These are phyloP conservation scores for Apophysomyces trapeziformis DNA, from an alignment of 371 early-diverging fungal genomes.

Conservation along the genomic window DNA sequence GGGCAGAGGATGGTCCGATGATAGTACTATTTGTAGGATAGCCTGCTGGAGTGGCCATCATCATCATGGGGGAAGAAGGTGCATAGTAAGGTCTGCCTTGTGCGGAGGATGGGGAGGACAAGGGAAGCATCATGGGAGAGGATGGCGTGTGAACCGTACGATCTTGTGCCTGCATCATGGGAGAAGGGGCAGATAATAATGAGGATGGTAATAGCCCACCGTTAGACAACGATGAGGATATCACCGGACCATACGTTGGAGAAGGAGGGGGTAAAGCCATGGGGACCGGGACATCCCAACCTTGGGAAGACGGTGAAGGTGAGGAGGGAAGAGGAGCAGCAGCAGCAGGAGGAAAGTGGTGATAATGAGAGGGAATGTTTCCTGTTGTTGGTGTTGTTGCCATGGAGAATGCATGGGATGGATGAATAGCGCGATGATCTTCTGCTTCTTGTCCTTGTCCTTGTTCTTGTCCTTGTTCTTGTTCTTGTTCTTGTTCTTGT, in stretches of 20 bases:
- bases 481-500: constrained; percentile 10
- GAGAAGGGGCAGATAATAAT: constrained; percentile 17
- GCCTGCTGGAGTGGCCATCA: neutral
- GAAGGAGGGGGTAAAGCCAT: constrained; percentile 13
- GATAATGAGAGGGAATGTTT: constrained; percentile 7
- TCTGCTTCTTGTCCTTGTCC: neutral
- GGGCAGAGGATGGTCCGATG: constrained; percentile 7
- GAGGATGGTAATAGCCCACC: neutral
- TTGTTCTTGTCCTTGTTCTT: constrained; percentile 3
- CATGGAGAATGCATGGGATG: neutral
- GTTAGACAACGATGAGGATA: neutral
- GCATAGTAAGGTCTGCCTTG: constrained; percentile 4
- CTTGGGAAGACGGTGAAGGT: neutral
- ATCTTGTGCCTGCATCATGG: constrained; percentile 19
- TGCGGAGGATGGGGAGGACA: neutral
- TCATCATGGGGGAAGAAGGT: constrained; percentile 17
- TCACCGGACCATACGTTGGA: constrained; percentile 19
- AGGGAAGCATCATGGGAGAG: constrained; percentile 17
- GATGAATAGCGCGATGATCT: too few relatives aligned
- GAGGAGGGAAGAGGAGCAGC: neutral
- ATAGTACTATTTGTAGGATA: too few relatives aligned
- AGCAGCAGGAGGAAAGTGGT: too few relatives aligned
- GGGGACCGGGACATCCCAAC: neutral
- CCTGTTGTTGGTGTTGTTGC: constrained; percentile 3
- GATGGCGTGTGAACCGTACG: constrained; percentile 6